Conservation (phyloP, 257 asterid species). For the Fraxinus excelsior region DNA sequence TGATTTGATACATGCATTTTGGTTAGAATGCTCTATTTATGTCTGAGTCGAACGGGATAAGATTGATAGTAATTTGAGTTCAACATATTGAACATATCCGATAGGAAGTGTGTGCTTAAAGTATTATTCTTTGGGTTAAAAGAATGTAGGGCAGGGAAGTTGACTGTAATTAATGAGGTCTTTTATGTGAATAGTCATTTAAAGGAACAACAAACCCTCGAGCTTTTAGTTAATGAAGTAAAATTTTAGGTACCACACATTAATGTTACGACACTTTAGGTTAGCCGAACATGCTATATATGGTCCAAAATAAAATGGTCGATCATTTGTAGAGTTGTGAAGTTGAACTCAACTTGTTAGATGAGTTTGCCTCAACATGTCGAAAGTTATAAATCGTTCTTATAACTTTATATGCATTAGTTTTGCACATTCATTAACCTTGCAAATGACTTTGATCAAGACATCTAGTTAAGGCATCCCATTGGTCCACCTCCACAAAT, state of each 20-base stretch:
- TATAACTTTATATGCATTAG: not conserved
- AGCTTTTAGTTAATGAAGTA: not conserved
- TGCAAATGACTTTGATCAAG: not conserved
- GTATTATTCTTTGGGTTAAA: not conserved
- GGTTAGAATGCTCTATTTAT: slow-evolving; percentile 31
- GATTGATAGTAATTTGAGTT: not conserved
- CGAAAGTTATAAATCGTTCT: not conserved
- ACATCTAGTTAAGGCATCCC: not conserved
- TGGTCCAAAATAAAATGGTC: slow-evolving; percentile 28
- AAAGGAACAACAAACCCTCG: not conserved
- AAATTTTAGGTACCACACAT: not conserved
- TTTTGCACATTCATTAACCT: not conserved
- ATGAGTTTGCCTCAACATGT: not conserved
- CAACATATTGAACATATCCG: not conserved
- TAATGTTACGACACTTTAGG: not conserved
- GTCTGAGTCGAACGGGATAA: not conserved
- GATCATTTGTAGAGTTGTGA: slow-evolving; percentile 19
- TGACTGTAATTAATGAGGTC: not conserved
- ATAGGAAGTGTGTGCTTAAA: not conserved
- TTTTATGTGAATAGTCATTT: not conserved
- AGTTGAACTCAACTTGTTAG: not conserved
- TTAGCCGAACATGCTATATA: too few relatives aligned
- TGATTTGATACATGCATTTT: not conserved
- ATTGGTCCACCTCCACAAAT: not conserved
- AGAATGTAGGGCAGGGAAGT: not conserved